Evolutionary conservation across 2,329 filamentous ascomycete species (phyloP).

Genomic region (Clonostachys byssicola): DNA sequence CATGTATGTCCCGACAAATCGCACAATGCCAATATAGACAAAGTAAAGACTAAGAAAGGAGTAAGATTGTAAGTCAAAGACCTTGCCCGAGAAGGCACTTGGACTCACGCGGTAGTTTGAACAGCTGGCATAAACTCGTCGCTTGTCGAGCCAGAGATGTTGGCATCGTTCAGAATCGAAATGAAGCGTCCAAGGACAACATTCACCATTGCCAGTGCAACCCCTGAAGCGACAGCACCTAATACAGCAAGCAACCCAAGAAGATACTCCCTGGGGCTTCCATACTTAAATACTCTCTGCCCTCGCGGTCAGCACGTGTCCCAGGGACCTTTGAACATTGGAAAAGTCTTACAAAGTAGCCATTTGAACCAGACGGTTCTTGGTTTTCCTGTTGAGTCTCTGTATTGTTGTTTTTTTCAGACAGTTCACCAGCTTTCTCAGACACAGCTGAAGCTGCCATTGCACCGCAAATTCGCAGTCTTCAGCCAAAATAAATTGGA

Average conservation of each 20-base stretch:
- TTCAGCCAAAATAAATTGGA: background rate
- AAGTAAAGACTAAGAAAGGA: constrained; percentile 30
- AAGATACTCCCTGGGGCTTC: background rate
- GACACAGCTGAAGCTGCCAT: background rate
- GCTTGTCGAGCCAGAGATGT: background rate
- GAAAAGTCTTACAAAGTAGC: constrained; percentile 1
- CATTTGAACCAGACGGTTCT: constrained; percentile 5
- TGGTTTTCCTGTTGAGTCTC: background rate
- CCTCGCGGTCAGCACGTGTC: background rate
- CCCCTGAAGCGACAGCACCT: constrained; percentile 4
- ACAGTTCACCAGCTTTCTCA: background rate
- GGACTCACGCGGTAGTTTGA: background rate
- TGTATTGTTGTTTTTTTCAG: background rate
- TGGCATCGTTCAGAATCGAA: background rate
- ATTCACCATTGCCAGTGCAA: constrained; percentile 7
- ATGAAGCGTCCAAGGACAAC: constrained; percentile 9
- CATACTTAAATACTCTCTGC: background rate
- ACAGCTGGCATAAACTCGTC: background rate
- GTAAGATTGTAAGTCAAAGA: background rate
- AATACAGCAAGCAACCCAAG: background rate
- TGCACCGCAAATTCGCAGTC: background rate
- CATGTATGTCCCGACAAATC: constrained; percentile 36
- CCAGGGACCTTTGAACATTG: background rate
- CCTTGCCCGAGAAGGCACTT: background rate
- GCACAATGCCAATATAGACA: constrained; percentile 45